Percentiles rank a stretch among this genome's conserved stretches.
Conservation (phyloP, 2,329 filamentous ascomycete genomes). For the Penicillium concentricum region DNA sequence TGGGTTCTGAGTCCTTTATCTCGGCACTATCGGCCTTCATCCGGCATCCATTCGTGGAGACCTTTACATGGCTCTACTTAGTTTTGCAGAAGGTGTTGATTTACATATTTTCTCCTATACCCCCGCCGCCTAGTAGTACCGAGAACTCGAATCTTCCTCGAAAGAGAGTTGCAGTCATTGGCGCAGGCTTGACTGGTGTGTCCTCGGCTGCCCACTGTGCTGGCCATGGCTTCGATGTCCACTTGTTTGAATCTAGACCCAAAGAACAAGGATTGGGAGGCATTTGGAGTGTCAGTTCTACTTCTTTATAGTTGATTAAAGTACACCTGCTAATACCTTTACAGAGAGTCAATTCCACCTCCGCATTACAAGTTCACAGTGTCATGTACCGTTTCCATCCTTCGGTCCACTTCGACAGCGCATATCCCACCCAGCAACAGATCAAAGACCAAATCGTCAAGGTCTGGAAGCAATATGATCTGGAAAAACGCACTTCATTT, state of each 20-base stretch:
- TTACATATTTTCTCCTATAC: slow-evolving; percentile 64
- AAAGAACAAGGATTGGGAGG: slow-evolving; percentile 66
- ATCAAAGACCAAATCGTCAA: slow-evolving; percentile 70
- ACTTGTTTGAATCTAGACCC: slow-evolving; percentile 71
- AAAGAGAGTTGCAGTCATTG: slow-evolving; percentile 67
- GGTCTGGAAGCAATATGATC: slow-evolving; percentile 72
- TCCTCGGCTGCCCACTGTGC: slow-evolving; percentile 79
- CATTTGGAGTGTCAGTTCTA: slow-evolving; percentile 69
- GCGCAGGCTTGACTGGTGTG: slow-evolving; percentile 71
- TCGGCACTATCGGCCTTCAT: slow-evolving; percentile 24
- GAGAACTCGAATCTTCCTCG: slow-evolving; percentile 45
- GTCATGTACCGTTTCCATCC: slow-evolving; percentile 89
- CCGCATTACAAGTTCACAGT: slow-evolving; percentile 78
- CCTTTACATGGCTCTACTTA: slow-evolving; percentile 33
- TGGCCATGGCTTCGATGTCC: slow-evolving; percentile 80
- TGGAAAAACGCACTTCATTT: slow-evolving; percentile 71
- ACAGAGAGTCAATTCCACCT: slow-evolving; percentile 76
- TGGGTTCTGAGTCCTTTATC: neutral
- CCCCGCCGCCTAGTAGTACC: slow-evolving; percentile 60
- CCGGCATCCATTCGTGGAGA: slow-evolving; percentile 31
- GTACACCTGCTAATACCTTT: neutral
- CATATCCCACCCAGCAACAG: slow-evolving; percentile 75
- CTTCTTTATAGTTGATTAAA: neutral
- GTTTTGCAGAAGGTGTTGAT: slow-evolving; percentile 31
- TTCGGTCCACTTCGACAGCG: slow-evolving; percentile 68